These are phyloP conservation scores for Phytophthora capsici DNA, from an alignment of 352 stramenopile genomes.

Conservation along the genomic window DNA sequence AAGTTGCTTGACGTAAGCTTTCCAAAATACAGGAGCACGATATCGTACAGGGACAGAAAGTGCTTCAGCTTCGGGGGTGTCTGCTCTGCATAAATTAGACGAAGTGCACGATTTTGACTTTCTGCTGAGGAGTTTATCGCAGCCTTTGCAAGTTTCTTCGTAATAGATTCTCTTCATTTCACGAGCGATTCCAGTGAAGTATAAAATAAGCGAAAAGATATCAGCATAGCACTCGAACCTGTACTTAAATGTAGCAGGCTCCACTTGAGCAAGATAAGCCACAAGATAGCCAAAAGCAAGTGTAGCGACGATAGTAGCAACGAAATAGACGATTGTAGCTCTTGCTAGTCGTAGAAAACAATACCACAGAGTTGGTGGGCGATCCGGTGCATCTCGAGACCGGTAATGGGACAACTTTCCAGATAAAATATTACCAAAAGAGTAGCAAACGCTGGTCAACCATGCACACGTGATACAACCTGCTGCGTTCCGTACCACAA, in stretches of 20 bases:
- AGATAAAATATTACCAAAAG: conserved; percentile 20
- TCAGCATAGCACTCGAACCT: conserved; percentile 34
- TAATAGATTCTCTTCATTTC: conserved; percentile 25
- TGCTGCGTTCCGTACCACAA: conserved; percentile 25
- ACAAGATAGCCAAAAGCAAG: conserved; percentile 2
- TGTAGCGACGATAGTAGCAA: background rate
- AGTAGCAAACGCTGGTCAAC: conserved; percentile 14
- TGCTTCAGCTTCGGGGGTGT: too few species aligned
- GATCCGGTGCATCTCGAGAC: conserved; percentile 2
- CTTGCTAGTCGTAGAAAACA: conserved; percentile 9
- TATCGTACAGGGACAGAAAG: background rate
- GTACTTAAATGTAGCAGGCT: conserved; percentile 1
- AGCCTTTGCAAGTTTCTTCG: conserved; percentile 20
- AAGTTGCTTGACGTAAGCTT: conserved; percentile 1
- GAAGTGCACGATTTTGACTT: background rate
- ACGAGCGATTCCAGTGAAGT: conserved; percentile 18
- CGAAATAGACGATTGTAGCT: conserved; percentile 13
- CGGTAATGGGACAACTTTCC: conserved; percentile 10
- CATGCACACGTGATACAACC: conserved; percentile 24
- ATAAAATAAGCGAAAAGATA: conserved; percentile 12
- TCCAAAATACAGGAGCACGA: conserved; percentile 5
- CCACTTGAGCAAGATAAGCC: conserved; percentile 1
- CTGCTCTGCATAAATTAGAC: background rate
- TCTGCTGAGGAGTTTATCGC: background rate
- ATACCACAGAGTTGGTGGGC: background rate